A percentile compares a stretch with the other conserved stretches of the same genome.
Evolutionary conservation across 2,329 filamentous ascomycete genomes (phyloP).

Genomic region (Zasmidium cellare): DNA sequence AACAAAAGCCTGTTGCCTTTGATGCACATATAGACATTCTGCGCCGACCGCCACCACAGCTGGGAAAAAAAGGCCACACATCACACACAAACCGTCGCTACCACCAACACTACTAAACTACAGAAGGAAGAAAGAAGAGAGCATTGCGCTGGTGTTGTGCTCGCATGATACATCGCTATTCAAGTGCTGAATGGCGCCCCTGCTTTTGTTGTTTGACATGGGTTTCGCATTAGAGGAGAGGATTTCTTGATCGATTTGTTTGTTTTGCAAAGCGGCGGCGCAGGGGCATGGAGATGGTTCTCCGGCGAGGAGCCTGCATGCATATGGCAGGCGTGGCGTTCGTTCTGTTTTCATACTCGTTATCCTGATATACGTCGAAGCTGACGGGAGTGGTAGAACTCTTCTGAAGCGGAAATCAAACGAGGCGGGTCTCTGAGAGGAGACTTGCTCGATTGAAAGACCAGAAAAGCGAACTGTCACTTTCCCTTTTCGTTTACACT

Average conservation of each 20-base stretch:
- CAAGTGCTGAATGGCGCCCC: constrained; percentile 33
- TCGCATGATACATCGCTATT: constrained; percentile 21
- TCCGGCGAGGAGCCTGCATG: not conserved
- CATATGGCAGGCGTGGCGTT: not conserved
- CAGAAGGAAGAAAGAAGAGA: not conserved
- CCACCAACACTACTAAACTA: not conserved
- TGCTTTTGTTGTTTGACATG: constrained; percentile 1
- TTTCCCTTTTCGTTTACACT: no score
- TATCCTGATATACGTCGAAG: not conserved
- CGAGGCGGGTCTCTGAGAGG: no score
- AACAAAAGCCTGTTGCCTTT: not conserved
- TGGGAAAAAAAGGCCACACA: no score
- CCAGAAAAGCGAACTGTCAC: no score
- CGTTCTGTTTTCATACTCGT: not conserved
- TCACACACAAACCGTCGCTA: not conserved
- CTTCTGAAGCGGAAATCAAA: no score
- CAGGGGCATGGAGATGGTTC: not conserved
- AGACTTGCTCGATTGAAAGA: no score
- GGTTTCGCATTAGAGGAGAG: not conserved
- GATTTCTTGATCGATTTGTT: not conserved
- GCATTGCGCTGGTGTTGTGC: not conserved
- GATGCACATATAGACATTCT: constrained; percentile 1
- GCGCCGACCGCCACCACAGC: not conserved
- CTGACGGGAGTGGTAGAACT: no score
- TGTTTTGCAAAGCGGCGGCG: constrained; percentile 11